A percentile compares a stretch with the other conserved stretches of the same genome.
These are phyloP conservation scores for Dothistroma pini DNA, from an alignment of 2,329 filamentous ascomycete species.

Conservation along the genomic window DNA sequence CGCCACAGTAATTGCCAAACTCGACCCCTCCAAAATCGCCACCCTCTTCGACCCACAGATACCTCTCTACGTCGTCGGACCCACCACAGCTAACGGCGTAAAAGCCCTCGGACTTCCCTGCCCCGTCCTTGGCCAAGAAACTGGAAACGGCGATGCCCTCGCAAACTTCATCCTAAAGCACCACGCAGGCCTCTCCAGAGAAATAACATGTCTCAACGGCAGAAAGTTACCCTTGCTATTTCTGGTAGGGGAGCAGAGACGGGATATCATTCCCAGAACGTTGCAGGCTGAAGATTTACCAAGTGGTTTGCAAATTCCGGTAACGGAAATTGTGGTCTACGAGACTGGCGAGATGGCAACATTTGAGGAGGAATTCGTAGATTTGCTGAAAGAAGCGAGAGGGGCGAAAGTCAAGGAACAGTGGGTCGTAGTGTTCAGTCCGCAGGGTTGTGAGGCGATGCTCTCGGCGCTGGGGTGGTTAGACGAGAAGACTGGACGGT, in stretches of 20 bases:
- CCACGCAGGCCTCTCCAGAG: constrained; percentile 52
- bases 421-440: constrained; percentile 73
- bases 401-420: constrained; percentile 39
- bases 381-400: constrained; percentile 43
- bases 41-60: constrained; percentile 44
- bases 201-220: constrained; percentile 30
- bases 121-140: constrained; percentile 71
- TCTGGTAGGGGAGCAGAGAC: constrained; percentile 80
- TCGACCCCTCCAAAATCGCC: constrained; percentile 35
- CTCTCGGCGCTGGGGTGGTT: constrained; percentile 50
- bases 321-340: constrained; percentile 82
- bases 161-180: constrained; percentile 74
- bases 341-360: constrained; percentile 77
- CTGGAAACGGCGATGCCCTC: constrained; percentile 79
- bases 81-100: constrained; percentile 74
- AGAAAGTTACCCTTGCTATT: constrained; percentile 69
- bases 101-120: constrained; percentile 48
- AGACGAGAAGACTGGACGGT: constrained; percentile 39
- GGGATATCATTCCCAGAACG: constrained; percentile 84
- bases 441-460: constrained; percentile 60
- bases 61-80: constrained; percentile 76
- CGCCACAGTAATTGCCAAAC: constrained; percentile 56
- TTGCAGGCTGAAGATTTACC: constrained; percentile 59
- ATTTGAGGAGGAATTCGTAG: constrained; percentile 66
- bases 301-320: constrained; percentile 53